A percentile compares a stretch with the other conserved stretches of the same genome.
phyloP scores from a whole-genome alignment of 257 asterid species.

The Plantago major region DNA sequence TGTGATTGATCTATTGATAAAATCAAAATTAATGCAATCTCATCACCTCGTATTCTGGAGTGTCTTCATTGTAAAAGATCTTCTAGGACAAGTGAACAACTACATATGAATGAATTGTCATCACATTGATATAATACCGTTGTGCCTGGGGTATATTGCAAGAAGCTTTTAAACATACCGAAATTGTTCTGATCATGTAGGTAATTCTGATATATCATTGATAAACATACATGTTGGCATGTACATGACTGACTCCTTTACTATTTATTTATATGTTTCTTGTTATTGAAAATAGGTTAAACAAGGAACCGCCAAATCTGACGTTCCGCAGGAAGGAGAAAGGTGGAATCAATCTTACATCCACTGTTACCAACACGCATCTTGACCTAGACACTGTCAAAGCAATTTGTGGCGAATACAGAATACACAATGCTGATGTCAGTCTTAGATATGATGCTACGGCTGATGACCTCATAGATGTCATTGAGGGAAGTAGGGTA shows the following conservation, averaged over 20 bases:
- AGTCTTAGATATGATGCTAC: slow-evolving; percentile 89
- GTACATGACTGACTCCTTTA: background rate
- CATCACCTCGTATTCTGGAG: too few species aligned
- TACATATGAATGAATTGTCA: too few species aligned
- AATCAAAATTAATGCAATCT: too few species aligned
- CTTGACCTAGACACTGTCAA: slow-evolving; percentile 95
- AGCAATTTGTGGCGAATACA: slow-evolving; percentile 95
- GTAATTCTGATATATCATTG: background rate
- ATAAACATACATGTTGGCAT: background rate
- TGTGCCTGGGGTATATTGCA: too few species aligned
- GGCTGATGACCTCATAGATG: slow-evolving; percentile 98
- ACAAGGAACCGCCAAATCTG: slow-evolving; percentile 97
- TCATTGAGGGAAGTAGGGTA: slow-evolving; percentile 92
- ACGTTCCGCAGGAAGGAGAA: slow-evolving; percentile 87
- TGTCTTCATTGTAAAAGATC: too few species aligned
- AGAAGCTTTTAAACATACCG: too few species aligned
- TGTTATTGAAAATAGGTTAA: slow-evolving; percentile 46
- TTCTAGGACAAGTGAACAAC: too few species aligned
- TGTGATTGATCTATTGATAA: too few species aligned
- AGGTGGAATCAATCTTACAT: slow-evolving; percentile 93
- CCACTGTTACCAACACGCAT: slow-evolving; percentile 71
- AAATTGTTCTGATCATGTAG: too few species aligned
- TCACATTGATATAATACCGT: too few species aligned
- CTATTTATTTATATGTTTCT: slow-evolving; percentile 1
- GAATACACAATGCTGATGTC: slow-evolving; percentile 91